These are phyloP conservation scores for Hypoxylon sp. DNA, from an alignment of 2,329 filamentous ascomycete species.

Conservation along the genomic window DNA sequence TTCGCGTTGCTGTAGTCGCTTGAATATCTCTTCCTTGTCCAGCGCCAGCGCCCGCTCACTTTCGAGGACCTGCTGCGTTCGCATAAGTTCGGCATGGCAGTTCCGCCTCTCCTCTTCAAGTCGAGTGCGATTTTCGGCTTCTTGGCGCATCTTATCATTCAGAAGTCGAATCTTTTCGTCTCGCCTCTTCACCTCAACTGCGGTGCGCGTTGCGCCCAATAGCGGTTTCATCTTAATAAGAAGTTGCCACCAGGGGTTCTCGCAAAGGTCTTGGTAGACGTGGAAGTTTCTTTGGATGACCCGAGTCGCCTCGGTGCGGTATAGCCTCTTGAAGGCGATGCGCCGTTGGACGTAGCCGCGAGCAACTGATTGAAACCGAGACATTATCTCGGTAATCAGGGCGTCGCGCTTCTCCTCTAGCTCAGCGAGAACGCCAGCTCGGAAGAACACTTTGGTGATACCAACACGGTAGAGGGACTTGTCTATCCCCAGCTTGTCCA, in stretches of 20 bases:
- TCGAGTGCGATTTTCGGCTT: slow-evolving; percentile 76
- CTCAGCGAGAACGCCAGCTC: slow-evolving; percentile 93
- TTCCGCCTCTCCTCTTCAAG: slow-evolving; percentile 92
- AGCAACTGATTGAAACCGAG: slow-evolving; percentile 89
- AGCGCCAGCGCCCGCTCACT: slow-evolving; percentile 94
- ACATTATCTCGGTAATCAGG: slow-evolving; percentile 93
- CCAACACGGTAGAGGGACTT: slow-evolving; percentile 89
- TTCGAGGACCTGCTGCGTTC: slow-evolving; percentile 92
- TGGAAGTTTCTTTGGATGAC: slow-evolving; percentile 96
- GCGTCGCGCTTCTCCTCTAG: slow-evolving; percentile 94
- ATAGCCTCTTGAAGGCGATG: slow-evolving; percentile 89
- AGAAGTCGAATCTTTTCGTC: slow-evolving; percentile 93
- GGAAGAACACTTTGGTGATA: slow-evolving; percentile 97
- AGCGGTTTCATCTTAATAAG: slow-evolving; percentile 95
- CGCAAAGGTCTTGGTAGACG: slow-evolving; percentile 86
- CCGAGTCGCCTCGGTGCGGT: slow-evolving; percentile 90
- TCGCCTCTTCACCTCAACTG: slow-evolving; percentile 90
- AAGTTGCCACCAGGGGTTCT: slow-evolving; percentile 97
- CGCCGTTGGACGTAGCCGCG: slow-evolving; percentile 89
- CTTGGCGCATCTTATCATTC: slow-evolving; percentile 81
- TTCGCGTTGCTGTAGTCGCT: slow-evolving; percentile 91
- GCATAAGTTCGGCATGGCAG: slow-evolving; percentile 84
- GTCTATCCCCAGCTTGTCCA: slow-evolving; percentile 88
- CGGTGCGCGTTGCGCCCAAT: slow-evolving; percentile 88
- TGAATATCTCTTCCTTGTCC: slow-evolving; percentile 99